Percentiles rank a stretch among this genome's conserved stretches.
Evolutionary conservation across 768 basidiomycete species (phyloP).

Genomic region (Russula virescens): DNA sequence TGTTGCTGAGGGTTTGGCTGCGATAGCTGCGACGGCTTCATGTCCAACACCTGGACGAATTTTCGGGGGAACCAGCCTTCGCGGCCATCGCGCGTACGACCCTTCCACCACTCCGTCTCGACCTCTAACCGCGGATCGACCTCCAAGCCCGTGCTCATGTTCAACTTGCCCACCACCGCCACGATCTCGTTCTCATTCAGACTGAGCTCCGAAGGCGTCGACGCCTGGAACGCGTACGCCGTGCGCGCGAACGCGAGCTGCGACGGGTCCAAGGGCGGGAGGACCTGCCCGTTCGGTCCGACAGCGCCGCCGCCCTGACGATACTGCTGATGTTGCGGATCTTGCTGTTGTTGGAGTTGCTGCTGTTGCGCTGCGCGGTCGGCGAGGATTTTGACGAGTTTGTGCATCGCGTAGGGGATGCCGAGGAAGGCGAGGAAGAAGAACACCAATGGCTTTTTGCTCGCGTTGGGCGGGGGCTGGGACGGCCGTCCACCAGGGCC

Average conservation of each 20-base stretch:
- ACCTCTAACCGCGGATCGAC: conserved; percentile 60
- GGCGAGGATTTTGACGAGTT: conserved; percentile 72
- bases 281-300: conserved; percentile 33
- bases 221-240: conserved; percentile 68
- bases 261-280: conserved; percentile 70
- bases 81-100: conserved; percentile 83
- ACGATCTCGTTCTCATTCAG: conserved; percentile 90
- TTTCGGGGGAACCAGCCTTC: conserved; percentile 94
- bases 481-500: conserved; percentile 31
- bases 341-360: conserved; percentile 33
- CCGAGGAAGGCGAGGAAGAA: conserved; percentile 94
- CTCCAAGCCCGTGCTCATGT: conserved; percentile 60
- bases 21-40: conserved; percentile 28
- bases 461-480: conserved; percentile 47
- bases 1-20: too few relatives aligned
- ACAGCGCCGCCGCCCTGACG: conserved; percentile 31
- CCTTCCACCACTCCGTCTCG: conserved; percentile 88
- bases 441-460: conserved; percentile 84
- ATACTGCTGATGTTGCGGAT: conserved; percentile 32
- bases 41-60: conserved; percentile 72
- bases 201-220: conserved; percentile 69
- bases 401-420: conserved; percentile 89
- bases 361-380: conserved; percentile 51
- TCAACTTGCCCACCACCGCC: conserved; percentile 79
- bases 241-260: conserved; percentile 81